phyloP scores from a whole-genome alignment of 1,139 yeast species.

The Kodamaea derodonti region DNA sequence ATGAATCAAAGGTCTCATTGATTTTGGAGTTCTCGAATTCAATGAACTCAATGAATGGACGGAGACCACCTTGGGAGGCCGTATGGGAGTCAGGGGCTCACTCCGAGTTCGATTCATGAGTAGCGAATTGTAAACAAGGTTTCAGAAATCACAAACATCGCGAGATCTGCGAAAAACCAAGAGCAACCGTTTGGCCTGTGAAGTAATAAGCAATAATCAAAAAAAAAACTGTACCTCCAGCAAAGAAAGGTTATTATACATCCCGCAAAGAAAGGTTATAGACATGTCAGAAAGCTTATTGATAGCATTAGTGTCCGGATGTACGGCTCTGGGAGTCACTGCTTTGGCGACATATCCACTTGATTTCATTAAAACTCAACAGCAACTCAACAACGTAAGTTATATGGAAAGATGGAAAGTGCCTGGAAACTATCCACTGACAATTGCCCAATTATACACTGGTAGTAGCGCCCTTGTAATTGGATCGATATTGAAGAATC shows the following conservation, averaged over 20 bases:
- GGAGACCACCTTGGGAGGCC: slow-evolving; percentile 8
- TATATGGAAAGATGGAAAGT: slow-evolving; percentile 35
- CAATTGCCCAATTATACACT: slow-evolving; percentile 48
- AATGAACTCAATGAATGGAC: neutral
- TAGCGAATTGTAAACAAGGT: neutral
- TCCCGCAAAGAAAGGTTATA: no score
- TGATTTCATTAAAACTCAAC: slow-evolving; percentile 75
- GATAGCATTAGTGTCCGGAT: slow-evolving; percentile 72
- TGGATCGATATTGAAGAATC: slow-evolving; percentile 72
- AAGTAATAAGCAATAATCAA: no score
- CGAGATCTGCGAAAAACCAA: neutral
- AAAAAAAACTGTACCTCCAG: no score
- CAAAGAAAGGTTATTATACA: no score
- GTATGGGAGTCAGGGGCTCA: slow-evolving; percentile 31
- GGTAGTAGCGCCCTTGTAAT: slow-evolving; percentile 80
- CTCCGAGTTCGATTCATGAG: slow-evolving; percentile 4
- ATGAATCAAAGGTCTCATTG: slow-evolving; percentile 8
- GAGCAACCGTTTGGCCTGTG: no score
- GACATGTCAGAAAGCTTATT: slow-evolving; percentile 30
- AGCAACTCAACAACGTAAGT: slow-evolving; percentile 53
- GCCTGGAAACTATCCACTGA: slow-evolving; percentile 37
- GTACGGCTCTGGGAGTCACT: slow-evolving; percentile 69
- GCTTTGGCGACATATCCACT: slow-evolving; percentile 78
- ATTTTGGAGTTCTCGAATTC: neutral
- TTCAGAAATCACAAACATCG: neutral